Base-by-base conservation (phyloP, 1,284 basidiomycete species). In the Cronartium quercuum region DNA sequence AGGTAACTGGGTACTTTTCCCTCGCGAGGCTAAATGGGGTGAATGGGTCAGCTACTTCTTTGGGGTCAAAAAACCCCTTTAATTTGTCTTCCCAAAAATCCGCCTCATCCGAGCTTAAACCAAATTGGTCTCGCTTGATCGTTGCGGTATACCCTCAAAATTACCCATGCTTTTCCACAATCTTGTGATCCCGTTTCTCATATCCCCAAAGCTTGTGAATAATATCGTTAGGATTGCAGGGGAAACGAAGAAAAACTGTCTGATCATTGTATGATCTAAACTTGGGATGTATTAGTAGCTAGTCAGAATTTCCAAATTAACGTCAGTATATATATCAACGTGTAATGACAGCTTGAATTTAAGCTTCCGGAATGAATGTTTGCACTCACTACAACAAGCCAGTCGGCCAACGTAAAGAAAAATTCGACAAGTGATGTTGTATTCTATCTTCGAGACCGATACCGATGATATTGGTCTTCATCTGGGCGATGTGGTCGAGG, bases 1-100 rank as follows among this genome's bases (percentile, higher is more conserved):
- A 34, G 88, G 88, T 0, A 83, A 85, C 62, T 96, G 93, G 93
- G 82, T 83, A 76, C 83, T 95, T 24, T 85, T 86, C 75, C 85
- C 88, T 3, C 84, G 87, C 38, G 84, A 82, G 21, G 83, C 83
- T 73, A 87, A 86, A 83, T 87, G 86, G 42, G 85, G 86, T 10
- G 85, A 89, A 76, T 87, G 88, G 70, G 90, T 88, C 80, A 92
- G 90, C 80, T 92, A 92, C 81, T 78, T 78, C 66, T 77, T 78
- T 60, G 77, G 76, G 3, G 77, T 76, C 7, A 76, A 66, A 47
- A 78, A 78, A 70, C 77, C 77, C 21, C 57, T 58, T 38, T 38
- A 18, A 70, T 41, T n/a, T 44, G n/a, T n/a, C n/a, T n/a, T n/a
- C n/a, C n/a, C 12, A 47, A n/a, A 47, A 47, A 47, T 13, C 2